Conservation (phyloP, 345 rosid species). For the Eucalyptus regnans region DNA sequence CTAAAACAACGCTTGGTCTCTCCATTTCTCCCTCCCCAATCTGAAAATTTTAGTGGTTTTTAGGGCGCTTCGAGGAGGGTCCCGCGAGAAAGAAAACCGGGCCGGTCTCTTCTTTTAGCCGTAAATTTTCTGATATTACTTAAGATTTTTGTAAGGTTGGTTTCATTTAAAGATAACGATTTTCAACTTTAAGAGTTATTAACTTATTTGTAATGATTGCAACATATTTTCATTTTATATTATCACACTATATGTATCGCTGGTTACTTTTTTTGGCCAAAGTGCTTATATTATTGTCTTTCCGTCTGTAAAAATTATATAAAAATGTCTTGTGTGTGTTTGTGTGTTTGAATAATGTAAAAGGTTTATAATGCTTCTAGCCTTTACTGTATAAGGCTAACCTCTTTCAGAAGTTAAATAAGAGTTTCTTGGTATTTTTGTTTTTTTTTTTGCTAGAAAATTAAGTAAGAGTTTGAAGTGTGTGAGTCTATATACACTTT, state of each 20-base stretch:
- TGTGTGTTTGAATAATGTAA: too few relatives aligned
- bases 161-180: not conserved
- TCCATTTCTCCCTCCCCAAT: not conserved
- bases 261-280: accelerated
- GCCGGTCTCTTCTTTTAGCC: not conserved
- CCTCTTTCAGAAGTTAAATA: too few relatives aligned
- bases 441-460: too few relatives aligned
- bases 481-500: not conserved
- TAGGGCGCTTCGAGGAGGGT: not conserved
- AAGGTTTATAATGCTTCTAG: too few relatives aligned
- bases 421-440: too few relatives aligned
- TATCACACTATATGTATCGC: accelerated
- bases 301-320: accelerated
- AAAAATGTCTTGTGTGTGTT: too few relatives aligned
- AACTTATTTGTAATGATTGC: not conserved
- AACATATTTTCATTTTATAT: not conserved
- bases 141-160: not conserved
- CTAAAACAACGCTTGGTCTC: not conserved
- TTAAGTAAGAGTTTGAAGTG: not conserved
- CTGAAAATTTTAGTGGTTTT: not conserved
- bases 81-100: not conserved
- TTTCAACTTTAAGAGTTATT: not conserved
- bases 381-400: too few relatives aligned
- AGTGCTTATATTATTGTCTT: accelerated
- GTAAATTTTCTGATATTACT: not conserved